phyloP scores from a whole-genome alignment of 192 early-diverging fungal genomes.

The Backusella psychrophila region DNA sequence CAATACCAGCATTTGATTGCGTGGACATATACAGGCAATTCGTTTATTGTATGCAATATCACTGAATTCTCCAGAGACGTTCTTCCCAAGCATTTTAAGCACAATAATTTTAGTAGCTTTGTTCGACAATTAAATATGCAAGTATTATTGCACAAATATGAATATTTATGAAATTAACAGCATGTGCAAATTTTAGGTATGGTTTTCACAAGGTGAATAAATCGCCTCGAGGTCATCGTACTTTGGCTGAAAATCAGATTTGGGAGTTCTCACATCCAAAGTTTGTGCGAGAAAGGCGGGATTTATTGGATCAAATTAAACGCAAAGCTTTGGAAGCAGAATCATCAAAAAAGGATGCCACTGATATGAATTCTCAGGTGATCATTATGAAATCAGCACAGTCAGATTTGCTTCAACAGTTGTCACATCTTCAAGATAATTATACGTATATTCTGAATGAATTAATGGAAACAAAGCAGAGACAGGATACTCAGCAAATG shows the following conservation, averaged over 20 bases:
- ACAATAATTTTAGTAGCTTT: slow-evolving; percentile 90
- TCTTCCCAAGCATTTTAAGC: slow-evolving; percentile 89
- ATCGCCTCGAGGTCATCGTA: slow-evolving; percentile 80
- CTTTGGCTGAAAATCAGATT: slow-evolving; percentile 85
- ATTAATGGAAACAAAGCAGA: slow-evolving; percentile 67
- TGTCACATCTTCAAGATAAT: slow-evolving; percentile 70
- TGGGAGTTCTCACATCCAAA: slow-evolving; percentile 90
- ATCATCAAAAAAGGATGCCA: slow-evolving; percentile 65
- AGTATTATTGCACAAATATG: slow-evolving; percentile 12
- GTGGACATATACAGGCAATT: slow-evolving; percentile 83
- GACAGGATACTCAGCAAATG: slow-evolving; percentile 63
- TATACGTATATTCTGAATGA: slow-evolving; percentile 69
- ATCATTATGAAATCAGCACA: slow-evolving; percentile 76
- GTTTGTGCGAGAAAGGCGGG: slow-evolving; percentile 69
- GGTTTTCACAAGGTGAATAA: slow-evolving; percentile 94
- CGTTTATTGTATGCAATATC: slow-evolving; percentile 89
- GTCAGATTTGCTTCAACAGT: slow-evolving; percentile 68
- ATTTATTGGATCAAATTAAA: slow-evolving; percentile 87
- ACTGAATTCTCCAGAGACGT: slow-evolving; percentile 87
- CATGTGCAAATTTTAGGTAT: slow-evolving; percentile 41
- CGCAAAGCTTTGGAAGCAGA: slow-evolving; percentile 88
- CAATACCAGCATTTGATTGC: slow-evolving; percentile 85
- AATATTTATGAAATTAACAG: neutral
- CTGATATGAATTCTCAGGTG: slow-evolving; percentile 73
- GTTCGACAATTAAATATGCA: slow-evolving; percentile 87